These are phyloP conservation scores for Trichosporon sp. DNA, from an alignment of 1,284 basidiomycete genomes.

Conservation along the genomic window DNA sequence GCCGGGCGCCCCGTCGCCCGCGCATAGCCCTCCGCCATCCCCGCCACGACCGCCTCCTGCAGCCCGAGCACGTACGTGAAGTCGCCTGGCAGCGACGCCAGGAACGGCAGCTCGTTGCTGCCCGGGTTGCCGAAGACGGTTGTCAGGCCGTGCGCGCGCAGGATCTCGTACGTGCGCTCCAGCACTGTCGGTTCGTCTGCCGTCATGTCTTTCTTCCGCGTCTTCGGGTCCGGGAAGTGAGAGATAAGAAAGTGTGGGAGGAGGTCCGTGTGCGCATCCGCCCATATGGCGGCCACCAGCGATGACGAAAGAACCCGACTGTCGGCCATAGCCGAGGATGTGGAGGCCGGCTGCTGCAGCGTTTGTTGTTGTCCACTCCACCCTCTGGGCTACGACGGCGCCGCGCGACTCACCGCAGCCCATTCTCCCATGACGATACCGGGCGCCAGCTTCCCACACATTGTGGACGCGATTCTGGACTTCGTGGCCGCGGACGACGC, in stretches of 20 bases:
- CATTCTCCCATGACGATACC: background rate
- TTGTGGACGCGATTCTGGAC: background rate
- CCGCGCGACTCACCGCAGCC: too few species aligned
- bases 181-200: background rate
- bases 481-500: background rate
- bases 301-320: background rate
- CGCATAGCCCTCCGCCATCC: slow-evolving; percentile 19
- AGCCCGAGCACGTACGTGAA: slow-evolving; percentile 18
- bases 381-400: background rate
- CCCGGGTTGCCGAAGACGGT: slow-evolving; percentile 21
- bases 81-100: slow-evolving; percentile 12
- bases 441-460: background rate
- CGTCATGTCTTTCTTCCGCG: background rate
- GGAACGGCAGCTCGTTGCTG: slow-evolving; percentile 19
- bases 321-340: background rate
- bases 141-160: slow-evolving; percentile 11
- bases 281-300: background rate
- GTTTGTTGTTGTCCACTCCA: background rate
- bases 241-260: background rate
- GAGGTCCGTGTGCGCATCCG: too few species aligned
- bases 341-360: background rate
- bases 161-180: background rate
- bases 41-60: slow-evolving; percentile 11
- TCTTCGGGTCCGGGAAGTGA: background rate
- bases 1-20: slow-evolving; percentile 8